A percentile compares a stretch with the other conserved stretches of the same genome.
These are phyloP conservation scores for Russula virescens DNA, from an alignment of 768 basidiomycete species.

Conservation along the genomic window DNA sequence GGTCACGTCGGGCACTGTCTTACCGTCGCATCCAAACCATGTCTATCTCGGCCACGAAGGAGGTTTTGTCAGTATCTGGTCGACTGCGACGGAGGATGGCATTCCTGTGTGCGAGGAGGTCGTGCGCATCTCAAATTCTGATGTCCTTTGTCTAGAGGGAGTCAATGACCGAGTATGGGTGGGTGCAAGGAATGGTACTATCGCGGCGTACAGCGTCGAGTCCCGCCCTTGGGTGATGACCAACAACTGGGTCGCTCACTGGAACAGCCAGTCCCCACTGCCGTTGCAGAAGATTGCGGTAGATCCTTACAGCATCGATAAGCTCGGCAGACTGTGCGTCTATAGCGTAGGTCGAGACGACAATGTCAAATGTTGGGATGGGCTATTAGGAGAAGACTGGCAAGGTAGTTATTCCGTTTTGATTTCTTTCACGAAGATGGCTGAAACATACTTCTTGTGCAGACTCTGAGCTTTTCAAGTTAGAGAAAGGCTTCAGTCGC, in stretches of 20 bases:
- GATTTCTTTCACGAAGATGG: not conserved
- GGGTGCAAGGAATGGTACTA: conserved; percentile 75
- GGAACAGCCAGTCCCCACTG: conserved; percentile 33
- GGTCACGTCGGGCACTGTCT: conserved; percentile 72
- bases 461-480: conserved; percentile 75
- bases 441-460: not conserved
- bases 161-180: conserved; percentile 84
- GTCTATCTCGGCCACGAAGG: conserved; percentile 92
- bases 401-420: conserved; percentile 53
- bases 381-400: conserved; percentile 77
- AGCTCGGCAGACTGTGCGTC: conserved; percentile 61
- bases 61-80: conserved; percentile 85
- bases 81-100: conserved; percentile 45
- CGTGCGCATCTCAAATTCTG: conserved; percentile 73
- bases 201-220: conserved; percentile 73
- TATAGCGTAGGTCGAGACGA: conserved; percentile 73
- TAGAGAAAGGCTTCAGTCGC: conserved; percentile 69
- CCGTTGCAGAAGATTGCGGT: conserved; percentile 61
- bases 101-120: conserved; percentile 65
- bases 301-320: conserved; percentile 71
- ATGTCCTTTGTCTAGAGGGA: conserved; percentile 79
- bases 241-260: conserved; percentile 84
- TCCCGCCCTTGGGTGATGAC: conserved; percentile 78
- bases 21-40: conserved; percentile 58
- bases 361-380: conserved; percentile 81